Conservation (phyloP, 768 basidiomycete genomes). For the Hygrocybe punicea region DNA sequence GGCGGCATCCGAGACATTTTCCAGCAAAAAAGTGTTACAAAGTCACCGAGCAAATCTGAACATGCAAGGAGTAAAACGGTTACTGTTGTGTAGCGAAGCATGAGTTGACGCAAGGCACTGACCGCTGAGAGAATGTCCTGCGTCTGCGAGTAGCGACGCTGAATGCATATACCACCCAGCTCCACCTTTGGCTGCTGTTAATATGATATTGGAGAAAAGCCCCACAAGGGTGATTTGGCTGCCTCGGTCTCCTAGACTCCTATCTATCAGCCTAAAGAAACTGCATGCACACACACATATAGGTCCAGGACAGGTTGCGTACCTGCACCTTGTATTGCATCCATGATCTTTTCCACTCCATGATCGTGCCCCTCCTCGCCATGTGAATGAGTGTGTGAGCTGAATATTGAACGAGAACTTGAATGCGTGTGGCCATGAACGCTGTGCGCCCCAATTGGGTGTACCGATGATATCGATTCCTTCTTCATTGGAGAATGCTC, state of each 20-base stretch:
- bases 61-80: constrained; percentile 13
- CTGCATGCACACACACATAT: no score
- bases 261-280: no score
- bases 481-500: neutral
- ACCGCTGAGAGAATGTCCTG: constrained; percentile 89
- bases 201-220: constrained; percentile 71
- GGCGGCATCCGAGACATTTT: constrained; percentile 79
- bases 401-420: constrained; percentile 62
- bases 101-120: constrained; percentile 35
- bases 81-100: constrained; percentile 2
- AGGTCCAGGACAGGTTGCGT: constrained; percentile 21
- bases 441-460: constrained; percentile 41
- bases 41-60: constrained; percentile 80
- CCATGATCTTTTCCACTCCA: constrained; percentile 64
- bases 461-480: constrained; percentile 14
- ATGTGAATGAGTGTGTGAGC: constrained; percentile 60
- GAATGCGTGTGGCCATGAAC: constrained; percentile 37
- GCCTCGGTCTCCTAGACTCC: constrained; percentile 74
- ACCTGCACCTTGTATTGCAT: constrained; percentile 66
- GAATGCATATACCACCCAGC: constrained; percentile 92
- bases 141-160: constrained; percentile 87
- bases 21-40: constrained; percentile 89
- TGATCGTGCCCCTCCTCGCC: constrained; percentile 55
- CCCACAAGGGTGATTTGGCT: constrained; percentile 84
- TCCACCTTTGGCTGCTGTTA: constrained; percentile 79